Evolutionary conservation across 495 filamentous ascomycete genomes (phyloP).

Genomic region (Penicillium tannophilum): DNA sequence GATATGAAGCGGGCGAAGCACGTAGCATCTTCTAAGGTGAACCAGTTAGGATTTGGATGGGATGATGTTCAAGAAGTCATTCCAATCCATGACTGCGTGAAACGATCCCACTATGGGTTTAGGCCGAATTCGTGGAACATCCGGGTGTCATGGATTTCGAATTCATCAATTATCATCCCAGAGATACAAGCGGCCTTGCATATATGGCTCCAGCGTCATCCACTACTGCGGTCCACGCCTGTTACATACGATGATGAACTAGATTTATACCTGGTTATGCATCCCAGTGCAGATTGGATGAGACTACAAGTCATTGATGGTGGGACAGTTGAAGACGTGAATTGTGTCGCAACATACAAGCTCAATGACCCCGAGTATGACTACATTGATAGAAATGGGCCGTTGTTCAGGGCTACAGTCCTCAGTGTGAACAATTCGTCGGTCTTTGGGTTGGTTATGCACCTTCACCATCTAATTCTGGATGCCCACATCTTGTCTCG

Average conservation of each 20-base stretch:
- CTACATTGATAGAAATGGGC: conserved; percentile 6
- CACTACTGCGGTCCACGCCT: conserved; percentile 10
- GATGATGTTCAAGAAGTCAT: conserved; percentile 9
- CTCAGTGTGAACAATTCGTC: not conserved
- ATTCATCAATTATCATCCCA: not conserved
- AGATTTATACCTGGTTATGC: conserved; percentile 2
- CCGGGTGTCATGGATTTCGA: not conserved
- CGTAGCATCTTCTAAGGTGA: not conserved
- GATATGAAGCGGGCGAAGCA: not conserved
- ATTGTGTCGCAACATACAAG: conserved; percentile 3
- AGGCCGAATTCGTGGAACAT: not conserved
- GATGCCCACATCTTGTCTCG: conserved; percentile 7
- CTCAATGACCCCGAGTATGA: conserved; percentile 8
- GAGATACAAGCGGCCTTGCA: not conserved
- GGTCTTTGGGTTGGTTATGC: conserved; percentile 8
- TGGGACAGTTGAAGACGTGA: not conserved
- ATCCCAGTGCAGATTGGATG: not conserved
- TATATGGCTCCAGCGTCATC: conserved; percentile 9
- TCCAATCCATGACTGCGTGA: conserved; percentile 5
- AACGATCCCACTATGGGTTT: not conserved
- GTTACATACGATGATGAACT: conserved; percentile 1
- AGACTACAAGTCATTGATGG: not conserved
- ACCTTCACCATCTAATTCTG: conserved; percentile 12
- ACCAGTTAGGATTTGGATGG: conserved; percentile 7
- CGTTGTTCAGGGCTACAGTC: conserved; percentile 10